phyloP scores from a whole-genome alignment of 1,284 basidiomycete genomes.

The Fomitopsis schrenkii region DNA sequence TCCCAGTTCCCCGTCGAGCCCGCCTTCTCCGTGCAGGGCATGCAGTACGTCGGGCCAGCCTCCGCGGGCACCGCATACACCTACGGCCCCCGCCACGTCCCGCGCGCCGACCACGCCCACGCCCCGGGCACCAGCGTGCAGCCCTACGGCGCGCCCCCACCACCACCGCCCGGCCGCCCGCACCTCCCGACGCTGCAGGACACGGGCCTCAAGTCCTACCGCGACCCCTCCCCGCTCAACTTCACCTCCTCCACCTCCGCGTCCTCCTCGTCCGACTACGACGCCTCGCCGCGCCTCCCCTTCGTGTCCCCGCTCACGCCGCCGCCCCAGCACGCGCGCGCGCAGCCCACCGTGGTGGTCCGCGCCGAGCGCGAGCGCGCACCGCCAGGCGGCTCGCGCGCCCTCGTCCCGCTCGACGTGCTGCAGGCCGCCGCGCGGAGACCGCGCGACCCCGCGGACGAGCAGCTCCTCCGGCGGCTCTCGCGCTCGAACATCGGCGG shows the following conservation, averaged over 20 bases:
- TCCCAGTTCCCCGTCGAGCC: constrained; percentile 18
- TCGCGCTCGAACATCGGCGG: constrained; percentile 9
- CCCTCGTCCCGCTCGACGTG: constrained; percentile 27
- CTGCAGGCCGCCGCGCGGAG: constrained; percentile 23
- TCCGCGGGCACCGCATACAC: constrained; percentile 3
- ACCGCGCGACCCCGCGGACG: constrained; percentile 25
- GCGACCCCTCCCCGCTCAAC: constrained; percentile 25
- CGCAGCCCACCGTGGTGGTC: too few relatives aligned
- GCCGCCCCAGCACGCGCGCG: constrained; percentile 3
- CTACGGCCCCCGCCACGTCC: constrained; percentile 10
- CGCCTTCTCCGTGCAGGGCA: constrained; percentile 12
- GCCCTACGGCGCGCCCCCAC: not conserved
- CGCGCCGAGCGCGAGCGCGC: not conserved
- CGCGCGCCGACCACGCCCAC: not conserved
- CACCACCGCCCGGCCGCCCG: constrained; percentile 3
- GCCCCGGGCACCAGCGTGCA: not conserved
- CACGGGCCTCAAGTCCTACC: constrained; percentile 19
- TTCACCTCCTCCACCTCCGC: constrained; percentile 21
- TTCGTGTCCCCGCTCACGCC: constrained; percentile 21
- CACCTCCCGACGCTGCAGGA: constrained; percentile 20
- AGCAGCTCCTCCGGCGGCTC: constrained; percentile 24
- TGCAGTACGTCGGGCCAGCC: constrained; percentile 8
- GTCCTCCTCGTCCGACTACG: constrained; percentile 23
- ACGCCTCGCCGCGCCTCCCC: constrained; percentile 17
- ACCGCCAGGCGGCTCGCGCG: constrained; percentile 8